Evolutionary conservation across 306 rosid genomes (phyloP).

Genomic region (Vicia villosa): DNA sequence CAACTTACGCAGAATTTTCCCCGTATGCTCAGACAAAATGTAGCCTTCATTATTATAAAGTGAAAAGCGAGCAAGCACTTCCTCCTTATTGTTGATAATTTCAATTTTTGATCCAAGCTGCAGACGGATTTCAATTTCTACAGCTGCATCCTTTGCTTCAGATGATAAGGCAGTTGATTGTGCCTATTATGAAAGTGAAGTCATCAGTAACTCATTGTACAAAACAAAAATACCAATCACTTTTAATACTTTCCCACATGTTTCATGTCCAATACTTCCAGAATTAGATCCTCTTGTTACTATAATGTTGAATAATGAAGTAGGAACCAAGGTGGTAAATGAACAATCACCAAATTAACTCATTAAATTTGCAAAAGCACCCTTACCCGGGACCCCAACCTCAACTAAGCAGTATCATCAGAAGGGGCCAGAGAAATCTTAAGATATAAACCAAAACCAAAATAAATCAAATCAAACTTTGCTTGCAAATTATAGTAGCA

Average conservation of each 20-base stretch:
- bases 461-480: too few species aligned
- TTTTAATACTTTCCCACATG: conserved; percentile 10
- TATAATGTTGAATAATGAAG: too few species aligned
- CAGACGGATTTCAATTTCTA: conserved; percentile 71
- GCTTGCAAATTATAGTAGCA: conserved; percentile 2
- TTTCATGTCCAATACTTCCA: conserved; percentile 14
- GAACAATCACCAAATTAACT: too few species aligned
- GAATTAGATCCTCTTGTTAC: background rate
- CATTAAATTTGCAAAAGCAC: too few species aligned
- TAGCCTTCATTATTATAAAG: conserved; percentile 78
- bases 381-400: too few species aligned
- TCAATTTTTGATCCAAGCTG: conserved; percentile 89
- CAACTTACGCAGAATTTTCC: conserved; percentile 82
- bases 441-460: too few species aligned
- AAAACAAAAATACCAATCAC: conserved; percentile 16
- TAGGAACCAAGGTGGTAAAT: too few species aligned
- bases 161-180: conserved; percentile 58
- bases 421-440: too few species aligned
- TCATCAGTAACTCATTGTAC: conserved; percentile 15
- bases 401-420: too few species aligned
- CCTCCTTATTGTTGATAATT: conserved; percentile 62
- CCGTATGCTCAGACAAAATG: conserved; percentile 70
- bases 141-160: conserved; percentile 82
- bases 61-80: conserved; percentile 63
- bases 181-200: conserved; percentile 43